Evolutionary conservation across 139 green algal species (phyloP).

Genomic region (Ulvella scutata): DNA sequence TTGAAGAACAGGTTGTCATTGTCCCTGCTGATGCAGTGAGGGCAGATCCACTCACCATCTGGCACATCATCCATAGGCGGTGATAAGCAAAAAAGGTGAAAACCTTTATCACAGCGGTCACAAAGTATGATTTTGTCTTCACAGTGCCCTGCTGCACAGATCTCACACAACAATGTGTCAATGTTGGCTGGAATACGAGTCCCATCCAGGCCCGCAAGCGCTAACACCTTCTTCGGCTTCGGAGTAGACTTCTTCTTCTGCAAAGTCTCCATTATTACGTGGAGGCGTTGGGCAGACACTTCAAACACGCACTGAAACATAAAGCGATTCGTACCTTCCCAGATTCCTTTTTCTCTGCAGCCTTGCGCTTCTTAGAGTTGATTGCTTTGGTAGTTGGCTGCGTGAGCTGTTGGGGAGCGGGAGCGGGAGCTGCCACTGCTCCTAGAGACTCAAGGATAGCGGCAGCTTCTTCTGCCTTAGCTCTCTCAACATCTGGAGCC

Average conservation of each 20-base stretch:
- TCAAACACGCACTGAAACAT: background rate
- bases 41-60: constrained; percentile 70
- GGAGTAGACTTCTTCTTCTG: constrained; percentile 7
- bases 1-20: constrained; percentile 19
- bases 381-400: background rate
- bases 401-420: background rate
- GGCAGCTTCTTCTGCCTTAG: background rate
- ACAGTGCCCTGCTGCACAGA: constrained; percentile 38
- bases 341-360: background rate
- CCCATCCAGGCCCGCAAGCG: background rate
- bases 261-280: background rate
- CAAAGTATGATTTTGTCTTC: constrained; percentile 72
- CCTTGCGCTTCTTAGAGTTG: background rate
- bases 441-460: background rate
- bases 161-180: constrained; percentile 32
- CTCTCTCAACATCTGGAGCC: constrained; percentile 2
- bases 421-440: background rate
- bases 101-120: constrained; percentile 59
- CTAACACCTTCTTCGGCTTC: background rate
- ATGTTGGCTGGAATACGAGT: constrained; percentile 29
- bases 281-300: background rate
- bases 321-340: too few relatives aligned
- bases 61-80: constrained; percentile 52
- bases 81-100: constrained; percentile 57
- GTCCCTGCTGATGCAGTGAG: constrained; percentile 35